These are phyloP conservation scores for Macadamia tetraphylla DNA, from an alignment of 164 flowering plant genomes.

Conservation along the genomic window DNA sequence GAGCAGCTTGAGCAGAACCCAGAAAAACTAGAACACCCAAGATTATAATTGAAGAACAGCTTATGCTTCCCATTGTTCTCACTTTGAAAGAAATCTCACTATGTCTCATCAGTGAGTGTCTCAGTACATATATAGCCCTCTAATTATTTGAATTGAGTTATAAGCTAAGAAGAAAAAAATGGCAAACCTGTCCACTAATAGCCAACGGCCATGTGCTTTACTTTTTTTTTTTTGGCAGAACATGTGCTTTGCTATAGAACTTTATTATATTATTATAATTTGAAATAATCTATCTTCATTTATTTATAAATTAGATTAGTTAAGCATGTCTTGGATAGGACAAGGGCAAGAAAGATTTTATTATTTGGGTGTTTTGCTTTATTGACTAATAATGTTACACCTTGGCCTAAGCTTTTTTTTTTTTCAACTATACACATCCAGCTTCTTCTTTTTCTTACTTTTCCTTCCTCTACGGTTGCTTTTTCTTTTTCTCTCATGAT, in stretches of 20 bases:
- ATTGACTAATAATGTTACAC: too few relatives aligned
- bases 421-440: too few relatives aligned
- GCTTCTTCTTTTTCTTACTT: too few relatives aligned
- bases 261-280: neutral
- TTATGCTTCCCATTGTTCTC: conserved; percentile 10
- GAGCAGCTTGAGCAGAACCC: conserved; percentile 34
- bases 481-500: too few relatives aligned
- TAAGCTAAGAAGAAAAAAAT: neutral
- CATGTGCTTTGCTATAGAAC: neutral
- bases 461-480: too few relatives aligned
- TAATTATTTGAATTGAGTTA: neutral
- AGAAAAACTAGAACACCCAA: conserved; percentile 24
- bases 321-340: conserved; percentile 2
- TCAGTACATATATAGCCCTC: neutral
- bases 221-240: too few relatives aligned
- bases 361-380: neutral
- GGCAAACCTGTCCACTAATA: neutral
- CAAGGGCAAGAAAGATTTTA: neutral
- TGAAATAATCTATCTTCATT: neutral
- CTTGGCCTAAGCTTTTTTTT: too few relatives aligned
- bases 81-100: neutral
- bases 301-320: conserved; percentile 3
- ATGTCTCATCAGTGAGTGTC: neutral
- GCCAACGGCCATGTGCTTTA: conserved; percentile 2
- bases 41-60: conserved; percentile 15